Evolutionary conservation across 495 filamentous ascomycete genomes (phyloP), one percentile per base, ranked within the genome.

Genomic region (Delitschia confertaspora): DNA sequence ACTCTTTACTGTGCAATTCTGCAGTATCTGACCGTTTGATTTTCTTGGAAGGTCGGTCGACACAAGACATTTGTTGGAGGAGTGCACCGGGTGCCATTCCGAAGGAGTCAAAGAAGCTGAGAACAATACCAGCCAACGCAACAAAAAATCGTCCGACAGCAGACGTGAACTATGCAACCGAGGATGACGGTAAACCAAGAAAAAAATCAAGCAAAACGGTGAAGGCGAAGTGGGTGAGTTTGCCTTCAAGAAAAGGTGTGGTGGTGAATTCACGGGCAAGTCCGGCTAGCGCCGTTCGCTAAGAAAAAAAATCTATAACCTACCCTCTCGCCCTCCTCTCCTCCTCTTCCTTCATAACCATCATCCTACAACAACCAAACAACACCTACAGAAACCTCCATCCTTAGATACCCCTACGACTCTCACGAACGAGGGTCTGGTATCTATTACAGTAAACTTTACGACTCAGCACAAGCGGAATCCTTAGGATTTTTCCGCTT

Each of bases 401-500:
- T 25, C 33, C 34, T 59, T 53, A 62, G 47, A 61, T 55, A 62
- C 42, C 45, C 42, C 51, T 51, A 36, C 39, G 55, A 60, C 59
- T 64, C 61, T 63, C 60, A 39, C 42, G 16, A 19, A 22, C 37
- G 63, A 60, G 59, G 58, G 60, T 59, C 51, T 41, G 53, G 48
- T 59, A 60, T 64, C 63, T 64, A 59, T 46, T 41, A 17, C 36
- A 2, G 6, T 37, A 25, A 49, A 36, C 50, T 47, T 45, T 33
- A 30, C 20, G 23, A 33, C 25, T 26, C 42, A 46, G 33, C 23
- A 36, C 53, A 60, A 57, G 62, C 62, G 60, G 40, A 54, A 53
- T 55, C 56, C 35, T 35, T 38, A 56, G 59, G 53, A 53, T 58
- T 53, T 53, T 53, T 59, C 42, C 57, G 60, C 53, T 51, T 45